Evolutionary conservation across 257 asterid species (phyloP).

Genomic region (Solanum dulcamara): DNA sequence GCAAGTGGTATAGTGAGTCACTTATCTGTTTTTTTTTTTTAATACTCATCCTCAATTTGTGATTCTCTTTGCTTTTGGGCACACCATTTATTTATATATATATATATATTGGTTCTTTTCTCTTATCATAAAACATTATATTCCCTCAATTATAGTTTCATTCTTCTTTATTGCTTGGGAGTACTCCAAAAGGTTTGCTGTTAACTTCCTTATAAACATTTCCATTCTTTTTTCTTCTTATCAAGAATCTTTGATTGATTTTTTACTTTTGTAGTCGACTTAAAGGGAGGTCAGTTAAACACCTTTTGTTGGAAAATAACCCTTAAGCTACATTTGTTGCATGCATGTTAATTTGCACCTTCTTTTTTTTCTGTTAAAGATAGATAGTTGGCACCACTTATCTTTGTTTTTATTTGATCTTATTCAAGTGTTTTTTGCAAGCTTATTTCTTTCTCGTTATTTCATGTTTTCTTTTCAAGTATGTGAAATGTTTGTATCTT

Average conservation of each 20-base stretch:
- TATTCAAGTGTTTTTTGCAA: neutral
- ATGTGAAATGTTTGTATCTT: neutral
- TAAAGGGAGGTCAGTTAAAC: neutral
- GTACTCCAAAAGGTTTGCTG: neutral
- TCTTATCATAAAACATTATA: neutral
- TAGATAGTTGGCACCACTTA: neutral
- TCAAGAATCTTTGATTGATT: neutral
- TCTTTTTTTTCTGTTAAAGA: neutral
- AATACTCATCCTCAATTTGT: constrained; percentile 3
- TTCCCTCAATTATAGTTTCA: neutral
- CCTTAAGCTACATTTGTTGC: neutral
- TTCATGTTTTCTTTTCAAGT: neutral
- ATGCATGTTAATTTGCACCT: neutral
- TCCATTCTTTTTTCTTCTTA: neutral
- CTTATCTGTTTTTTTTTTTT: neutral
- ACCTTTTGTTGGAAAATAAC: neutral
- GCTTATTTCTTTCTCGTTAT: neutral
- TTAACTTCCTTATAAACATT: neutral
- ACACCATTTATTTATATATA: neutral
- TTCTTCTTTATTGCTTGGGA: neutral
- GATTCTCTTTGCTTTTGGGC: neutral
- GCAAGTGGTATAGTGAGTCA: neutral
- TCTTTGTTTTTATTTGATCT: neutral
- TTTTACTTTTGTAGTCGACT: neutral
- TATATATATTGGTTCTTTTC: neutral